Evolutionary conservation across 2,329 filamentous ascomycete genomes (phyloP).

Genomic region (Raffaelea arxii): DNA sequence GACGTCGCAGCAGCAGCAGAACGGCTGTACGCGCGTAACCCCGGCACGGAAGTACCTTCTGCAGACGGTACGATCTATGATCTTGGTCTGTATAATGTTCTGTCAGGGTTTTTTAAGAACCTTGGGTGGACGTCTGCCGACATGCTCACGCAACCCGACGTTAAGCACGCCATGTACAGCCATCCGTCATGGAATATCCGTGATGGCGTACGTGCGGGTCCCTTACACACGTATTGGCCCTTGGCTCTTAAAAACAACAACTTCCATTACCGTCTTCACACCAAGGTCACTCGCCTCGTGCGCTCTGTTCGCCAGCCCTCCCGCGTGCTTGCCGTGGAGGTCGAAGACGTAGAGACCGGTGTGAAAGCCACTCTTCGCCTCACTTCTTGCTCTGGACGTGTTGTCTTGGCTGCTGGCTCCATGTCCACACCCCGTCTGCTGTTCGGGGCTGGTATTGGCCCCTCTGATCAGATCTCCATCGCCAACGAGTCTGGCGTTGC

Average conservation of each 20-base stretch:
- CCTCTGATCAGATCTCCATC: not conserved
- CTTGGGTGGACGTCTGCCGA: not conserved
- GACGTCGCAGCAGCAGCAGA: slow-evolving; percentile 51
- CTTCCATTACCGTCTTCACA: not conserved
- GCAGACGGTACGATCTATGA: not conserved
- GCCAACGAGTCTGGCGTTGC: not conserved
- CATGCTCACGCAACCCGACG: not conserved
- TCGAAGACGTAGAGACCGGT: not conserved
- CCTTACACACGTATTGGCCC: not conserved
- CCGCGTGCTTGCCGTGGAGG: not conserved
- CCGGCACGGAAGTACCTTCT: not conserved
- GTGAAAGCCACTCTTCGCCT: not conserved
- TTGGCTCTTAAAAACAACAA: not conserved
- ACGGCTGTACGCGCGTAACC: slow-evolving; percentile 46
- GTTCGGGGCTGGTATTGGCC: not conserved
- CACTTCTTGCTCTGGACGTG: not conserved
- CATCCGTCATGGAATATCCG: not conserved
- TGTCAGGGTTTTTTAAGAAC: not conserved
- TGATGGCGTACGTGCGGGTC: not conserved
- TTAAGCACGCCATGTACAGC: not conserved
- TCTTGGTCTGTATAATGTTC: not conserved
- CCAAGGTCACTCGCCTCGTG: not conserved
- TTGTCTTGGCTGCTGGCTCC: not conserved
- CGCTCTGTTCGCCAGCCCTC: not conserved
- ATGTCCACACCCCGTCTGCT: not conserved